These are phyloP conservation scores for Myxozyma mucilagina DNA, from an alignment of 805 yeast genomes.

Conservation along the genomic window DNA sequence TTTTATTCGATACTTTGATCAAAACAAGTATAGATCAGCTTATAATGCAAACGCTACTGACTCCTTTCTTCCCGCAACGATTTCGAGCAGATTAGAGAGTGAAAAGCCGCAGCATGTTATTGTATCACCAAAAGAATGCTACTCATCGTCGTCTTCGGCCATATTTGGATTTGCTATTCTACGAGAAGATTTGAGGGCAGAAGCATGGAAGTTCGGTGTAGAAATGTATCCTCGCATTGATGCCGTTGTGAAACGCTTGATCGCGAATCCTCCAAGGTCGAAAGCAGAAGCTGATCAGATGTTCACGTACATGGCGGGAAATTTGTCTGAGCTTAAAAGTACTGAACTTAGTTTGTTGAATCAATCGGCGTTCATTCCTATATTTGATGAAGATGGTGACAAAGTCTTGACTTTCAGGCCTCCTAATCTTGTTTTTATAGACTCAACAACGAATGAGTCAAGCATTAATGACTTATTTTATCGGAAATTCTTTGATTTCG, in stretches of 20 bases:
- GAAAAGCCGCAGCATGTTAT: slow-evolving; percentile 1
- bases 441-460: background rate
- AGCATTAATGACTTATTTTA: slow-evolving; percentile 21
- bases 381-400: slow-evolving; percentile 12
- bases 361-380: slow-evolving; percentile 37
- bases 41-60: slow-evolving; percentile 5
- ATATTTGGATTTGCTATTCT: slow-evolving; percentile 40
- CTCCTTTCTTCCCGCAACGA: slow-evolving; percentile 31
- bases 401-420: slow-evolving; percentile 11
- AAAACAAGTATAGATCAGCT: slow-evolving; percentile 31
- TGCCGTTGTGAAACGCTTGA: slow-evolving; percentile 30
- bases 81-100: slow-evolving; percentile 13
- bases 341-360: slow-evolving; percentile 30
- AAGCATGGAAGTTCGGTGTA: slow-evolving; percentile 41
- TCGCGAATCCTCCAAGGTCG: slow-evolving; percentile 33
- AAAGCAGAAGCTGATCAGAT: slow-evolving; percentile 33
- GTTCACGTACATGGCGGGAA: slow-evolving; percentile 38
- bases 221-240: slow-evolving; percentile 34
- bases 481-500: slow-evolving; percentile 36
- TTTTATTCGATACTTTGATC: slow-evolving; percentile 35
- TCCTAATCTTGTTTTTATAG: slow-evolving; percentile 36
- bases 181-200: slow-evolving; percentile 26
- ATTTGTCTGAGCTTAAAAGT: slow-evolving; percentile 30
- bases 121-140: slow-evolving; percentile 26
- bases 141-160: slow-evolving; percentile 25